These are phyloP conservation scores for Puccinia coronata DNA, from an alignment of 1,284 basidiomycete genomes.

Conservation along the genomic window DNA sequence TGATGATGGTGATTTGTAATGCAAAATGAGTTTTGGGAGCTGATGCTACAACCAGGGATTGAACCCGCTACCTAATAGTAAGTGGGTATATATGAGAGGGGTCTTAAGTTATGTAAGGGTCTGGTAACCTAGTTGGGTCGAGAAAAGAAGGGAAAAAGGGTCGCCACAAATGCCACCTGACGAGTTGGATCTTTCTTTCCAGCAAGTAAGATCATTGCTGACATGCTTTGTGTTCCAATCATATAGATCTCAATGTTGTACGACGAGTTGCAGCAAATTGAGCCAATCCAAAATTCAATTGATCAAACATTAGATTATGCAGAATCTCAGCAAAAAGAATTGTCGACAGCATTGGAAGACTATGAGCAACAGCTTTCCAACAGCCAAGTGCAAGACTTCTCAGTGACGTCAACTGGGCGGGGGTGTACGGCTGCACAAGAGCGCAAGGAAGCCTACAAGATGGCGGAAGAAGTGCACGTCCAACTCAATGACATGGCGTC, in stretches of 20 bases:
- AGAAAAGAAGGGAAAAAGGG: no score
- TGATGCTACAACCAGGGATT: no score
- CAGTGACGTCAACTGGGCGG: slow-evolving; percentile 59
- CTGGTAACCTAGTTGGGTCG: no score
- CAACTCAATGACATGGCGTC: slow-evolving; percentile 89
- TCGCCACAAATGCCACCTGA: no score
- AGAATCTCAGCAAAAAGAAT: slow-evolving; percentile 87
- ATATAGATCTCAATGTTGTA: slow-evolving; percentile 74
- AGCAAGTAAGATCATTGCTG: background rate
- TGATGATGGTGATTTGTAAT: no score
- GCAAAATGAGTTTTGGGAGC: no score
- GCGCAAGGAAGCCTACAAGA: slow-evolving; percentile 85
- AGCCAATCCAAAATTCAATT: slow-evolving; percentile 66
- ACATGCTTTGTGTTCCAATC: background rate
- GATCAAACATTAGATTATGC: slow-evolving; percentile 76
- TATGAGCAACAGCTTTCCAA: slow-evolving; percentile 83
- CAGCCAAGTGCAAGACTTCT: slow-evolving; percentile 58
- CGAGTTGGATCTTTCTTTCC: background rate
- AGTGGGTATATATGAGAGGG: no score
- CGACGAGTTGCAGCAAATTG: slow-evolving; percentile 68
- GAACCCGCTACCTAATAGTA: no score
- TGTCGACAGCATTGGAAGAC: slow-evolving; percentile 73
- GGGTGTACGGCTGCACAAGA: slow-evolving; percentile 39
- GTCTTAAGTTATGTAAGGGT: no score
- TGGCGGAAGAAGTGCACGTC: slow-evolving; percentile 82